Percentiles rank a stretch among this genome's conserved stretches.
phyloP scores from a whole-genome alignment of 306 rosid genomes.

The Urtica urens region DNA sequence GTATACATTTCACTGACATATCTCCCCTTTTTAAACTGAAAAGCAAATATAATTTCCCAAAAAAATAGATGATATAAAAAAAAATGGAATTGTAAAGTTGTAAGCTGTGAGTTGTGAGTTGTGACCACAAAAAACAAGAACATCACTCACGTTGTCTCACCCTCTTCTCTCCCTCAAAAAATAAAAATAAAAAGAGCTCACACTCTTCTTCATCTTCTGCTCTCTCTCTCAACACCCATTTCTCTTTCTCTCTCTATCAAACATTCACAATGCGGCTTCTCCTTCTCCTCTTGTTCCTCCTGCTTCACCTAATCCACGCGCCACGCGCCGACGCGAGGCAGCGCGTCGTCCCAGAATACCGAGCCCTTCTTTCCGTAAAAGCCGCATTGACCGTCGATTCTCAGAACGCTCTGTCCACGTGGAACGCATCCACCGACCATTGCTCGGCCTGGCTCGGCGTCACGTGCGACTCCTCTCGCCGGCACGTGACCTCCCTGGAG shows the following conservation, averaged over 20 bases:
- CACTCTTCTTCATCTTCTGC: not conserved
- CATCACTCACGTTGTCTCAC: slow-evolving; percentile 9
- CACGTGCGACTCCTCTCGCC: slow-evolving; percentile 50
- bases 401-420: slow-evolving; percentile 40
- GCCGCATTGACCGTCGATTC: slow-evolving; percentile 39
- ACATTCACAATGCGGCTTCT: slow-evolving; percentile 1
- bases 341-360: slow-evolving; percentile 35
- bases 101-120: too few species aligned
- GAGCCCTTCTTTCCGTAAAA: slow-evolving; percentile 58
- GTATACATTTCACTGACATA: too few species aligned
- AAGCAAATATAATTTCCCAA: not conserved
- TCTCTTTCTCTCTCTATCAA: slow-evolving; percentile 2
- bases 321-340: slow-evolving; percentile 55
- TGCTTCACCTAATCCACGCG: not conserved
- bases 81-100: not conserved
- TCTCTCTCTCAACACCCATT: not conserved
- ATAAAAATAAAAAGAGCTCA: too few species aligned
- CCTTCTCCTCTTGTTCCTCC: not conserved
- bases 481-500: slow-evolving; percentile 50
- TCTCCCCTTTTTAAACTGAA: too few species aligned
- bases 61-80: not conserved
- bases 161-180: not conserved
- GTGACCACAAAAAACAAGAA: not conserved
- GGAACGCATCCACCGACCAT: slow-evolving; percentile 47
- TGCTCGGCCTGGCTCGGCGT: slow-evolving; percentile 58